phyloP scores from a whole-genome alignment of 2,329 filamentous ascomycete genomes.

The Esteya vermicola region DNA sequence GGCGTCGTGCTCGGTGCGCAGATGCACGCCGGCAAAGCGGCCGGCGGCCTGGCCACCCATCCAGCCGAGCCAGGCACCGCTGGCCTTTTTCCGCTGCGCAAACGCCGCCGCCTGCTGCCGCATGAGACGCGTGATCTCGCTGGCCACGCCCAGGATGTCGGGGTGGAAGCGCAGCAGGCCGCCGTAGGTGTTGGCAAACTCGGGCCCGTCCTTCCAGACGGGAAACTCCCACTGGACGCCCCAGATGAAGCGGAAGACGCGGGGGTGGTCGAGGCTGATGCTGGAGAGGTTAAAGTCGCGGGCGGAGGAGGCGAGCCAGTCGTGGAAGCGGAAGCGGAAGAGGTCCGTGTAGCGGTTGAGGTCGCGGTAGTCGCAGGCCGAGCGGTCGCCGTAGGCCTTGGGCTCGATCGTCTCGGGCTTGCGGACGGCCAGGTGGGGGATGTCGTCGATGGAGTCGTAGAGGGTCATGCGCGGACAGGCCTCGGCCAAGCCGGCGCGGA shows the following conservation, averaged over 20 bases:
- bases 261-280: constrained; percentile 15
- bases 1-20: constrained; percentile 33
- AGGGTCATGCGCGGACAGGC: constrained; percentile 29
- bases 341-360: constrained; percentile 26
- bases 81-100: too few relatives aligned
- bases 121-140: constrained; percentile 21
- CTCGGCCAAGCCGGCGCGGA: constrained; percentile 20
- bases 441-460: constrained; percentile 21
- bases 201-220: constrained; percentile 29
- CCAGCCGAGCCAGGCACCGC: constrained; percentile 12
- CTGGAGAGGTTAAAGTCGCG: constrained; percentile 10
- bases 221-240: constrained; percentile 31
- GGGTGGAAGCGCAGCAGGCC: constrained; percentile 25
- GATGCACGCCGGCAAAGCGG: constrained; percentile 26
- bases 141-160: constrained; percentile 26
- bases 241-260: constrained; percentile 27
- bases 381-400: constrained; percentile 22
- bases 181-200: constrained; percentile 29
- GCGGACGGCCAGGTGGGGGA: constrained; percentile 20
- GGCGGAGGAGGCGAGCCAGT: constrained; percentile 18
- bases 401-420: constrained; percentile 25
- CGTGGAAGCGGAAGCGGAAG: constrained; percentile 21
- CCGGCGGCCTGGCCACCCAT: constrained; percentile 9
- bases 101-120: constrained; percentile 12
- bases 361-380: constrained; percentile 23